phyloP scores from a whole-genome alignment of 2,329 filamentous ascomycete genomes.

The Hymenoscyphus scutula region DNA sequence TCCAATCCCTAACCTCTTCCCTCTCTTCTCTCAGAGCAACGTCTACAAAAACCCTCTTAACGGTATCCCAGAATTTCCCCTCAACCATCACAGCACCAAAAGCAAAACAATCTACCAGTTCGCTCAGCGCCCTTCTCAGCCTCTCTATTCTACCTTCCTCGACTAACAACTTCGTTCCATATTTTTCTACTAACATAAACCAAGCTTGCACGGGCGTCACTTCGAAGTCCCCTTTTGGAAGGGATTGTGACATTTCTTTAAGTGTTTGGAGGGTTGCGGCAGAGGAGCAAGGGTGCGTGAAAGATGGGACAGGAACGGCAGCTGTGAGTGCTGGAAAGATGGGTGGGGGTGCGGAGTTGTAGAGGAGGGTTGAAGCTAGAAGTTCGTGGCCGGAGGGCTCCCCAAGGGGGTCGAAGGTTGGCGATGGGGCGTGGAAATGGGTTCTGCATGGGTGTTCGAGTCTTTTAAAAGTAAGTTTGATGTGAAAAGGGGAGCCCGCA shows the following conservation, averaged over 20 bases:
- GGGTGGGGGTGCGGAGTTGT: constrained; percentile 21
- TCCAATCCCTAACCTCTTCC: constrained; percentile 1
- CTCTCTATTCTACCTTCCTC: constrained; percentile 14
- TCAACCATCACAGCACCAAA: constrained; percentile 34
- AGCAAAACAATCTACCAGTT: constrained; percentile 27
- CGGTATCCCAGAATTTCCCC: constrained; percentile 28
- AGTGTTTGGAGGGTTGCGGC: constrained; percentile 23
- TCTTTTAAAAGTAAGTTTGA: constrained; percentile 10
- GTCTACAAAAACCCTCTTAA: constrained; percentile 10
- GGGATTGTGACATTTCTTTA: constrained; percentile 22
- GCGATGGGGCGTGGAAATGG: constrained; percentile 22
- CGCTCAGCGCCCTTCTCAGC: constrained; percentile 25
- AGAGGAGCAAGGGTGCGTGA: constrained; percentile 14
- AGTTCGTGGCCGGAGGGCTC: constrained; percentile 28
- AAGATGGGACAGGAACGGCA: constrained; percentile 10
- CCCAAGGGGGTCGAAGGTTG: constrained; percentile 16
- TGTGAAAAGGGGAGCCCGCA: neutral
- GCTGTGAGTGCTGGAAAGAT: constrained; percentile 15
- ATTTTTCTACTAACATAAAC: constrained; percentile 27
- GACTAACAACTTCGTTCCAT: constrained; percentile 15
- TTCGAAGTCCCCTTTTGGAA: constrained; percentile 29
- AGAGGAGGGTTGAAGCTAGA: constrained; percentile 30
- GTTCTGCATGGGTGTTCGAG: constrained; percentile 32
- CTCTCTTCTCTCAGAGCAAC: neutral
- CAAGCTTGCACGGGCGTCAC: constrained; percentile 36